Evolutionary conservation across 2,329 filamentous ascomycete species (phyloP), one percentile per base, ranked within the genome.

Genomic region (Fusarium circinatum): DNA sequence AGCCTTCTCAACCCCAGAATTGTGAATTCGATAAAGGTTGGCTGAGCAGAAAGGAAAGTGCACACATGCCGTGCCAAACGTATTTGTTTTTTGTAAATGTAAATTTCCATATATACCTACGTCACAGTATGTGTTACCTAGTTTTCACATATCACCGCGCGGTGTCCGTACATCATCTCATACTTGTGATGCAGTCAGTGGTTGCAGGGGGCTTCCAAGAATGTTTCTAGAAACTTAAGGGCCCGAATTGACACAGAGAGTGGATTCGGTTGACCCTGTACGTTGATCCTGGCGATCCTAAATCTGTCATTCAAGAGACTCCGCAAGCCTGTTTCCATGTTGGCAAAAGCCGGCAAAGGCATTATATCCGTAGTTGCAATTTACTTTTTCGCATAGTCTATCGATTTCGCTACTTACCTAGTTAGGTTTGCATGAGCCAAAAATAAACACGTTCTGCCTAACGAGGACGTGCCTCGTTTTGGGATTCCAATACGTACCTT

Each of bases 391-490:
- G n/a, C 45, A 57, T 52, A n/a, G n/a, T n/a, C n/a, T n/a, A 54
- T 49, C 48, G 42, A 49, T 10, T 30, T 71, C 22, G 22, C 34
- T 58, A 39, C 15, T 36, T 36, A 36, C 34, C 15, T 36, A 34
- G 44, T 24, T 57, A 59, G 65, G 47, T 49, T 61, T 30, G 41
- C 34, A 51, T 39, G 45, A 44, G 41, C 67, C 71, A 74, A 74
- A 74, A 73, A 73, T 74, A 73, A 65, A 68, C 70, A 61, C 26
- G 24, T 26, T 18, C 20, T 28, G 28, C 28, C 28, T 28, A 58
- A 30, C 20, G n/a, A 30, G 41, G 51, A 55, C 26, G 44, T 42
- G 38, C 34, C 34, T 55, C 41, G 34, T 56, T 52, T 48, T 47
- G 36, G 48, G 55, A 51, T 26, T 26, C 17, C 24, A 45, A 58